Evolutionary conservation across 2,329 filamentous ascomycete genomes (phyloP).

Genomic region (Remersonia thermophila): DNA sequence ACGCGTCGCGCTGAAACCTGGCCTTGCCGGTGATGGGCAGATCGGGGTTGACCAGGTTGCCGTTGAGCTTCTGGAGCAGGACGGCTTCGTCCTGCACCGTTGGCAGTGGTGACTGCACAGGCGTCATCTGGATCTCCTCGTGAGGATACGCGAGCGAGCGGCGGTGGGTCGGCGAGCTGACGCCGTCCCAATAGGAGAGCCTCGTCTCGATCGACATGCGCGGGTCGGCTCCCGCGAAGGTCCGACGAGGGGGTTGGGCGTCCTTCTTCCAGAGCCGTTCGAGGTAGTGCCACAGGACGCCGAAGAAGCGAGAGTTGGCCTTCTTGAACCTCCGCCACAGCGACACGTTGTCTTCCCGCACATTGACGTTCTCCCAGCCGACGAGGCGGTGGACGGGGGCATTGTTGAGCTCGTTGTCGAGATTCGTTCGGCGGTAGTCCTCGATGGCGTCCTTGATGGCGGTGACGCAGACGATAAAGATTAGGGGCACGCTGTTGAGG

Average conservation of each 20-base stretch:
- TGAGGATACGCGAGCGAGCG: conserved; percentile 30
- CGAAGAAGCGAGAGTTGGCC: conserved; percentile 53
- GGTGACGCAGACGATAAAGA: conserved; percentile 81
- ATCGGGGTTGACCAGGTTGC: conserved; percentile 59
- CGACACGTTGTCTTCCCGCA: conserved; percentile 73
- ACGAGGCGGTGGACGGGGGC: conserved; percentile 82
- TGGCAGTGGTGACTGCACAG: conserved; percentile 68
- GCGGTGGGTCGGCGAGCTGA: conserved; percentile 38
- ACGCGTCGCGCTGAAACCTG: conserved; percentile 81
- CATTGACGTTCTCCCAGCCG: conserved; percentile 88
- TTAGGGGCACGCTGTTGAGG: conserved; percentile 78
- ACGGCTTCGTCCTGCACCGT: conserved; percentile 27
- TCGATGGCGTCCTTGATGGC: conserved; percentile 91
- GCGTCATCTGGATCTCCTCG: conserved; percentile 88
- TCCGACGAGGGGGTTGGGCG: conserved; percentile 36
- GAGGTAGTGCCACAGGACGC: conserved; percentile 38
- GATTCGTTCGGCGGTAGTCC: conserved; percentile 80
- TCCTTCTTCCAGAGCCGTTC: conserved; percentile 36
- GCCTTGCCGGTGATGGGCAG: conserved; percentile 55
- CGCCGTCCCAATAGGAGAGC: conserved; percentile 39
- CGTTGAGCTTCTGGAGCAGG: conserved; percentile 34
- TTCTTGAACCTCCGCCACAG: conserved; percentile 87
- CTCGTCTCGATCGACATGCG: conserved; percentile 56
- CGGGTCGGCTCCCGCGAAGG: conserved; percentile 40
- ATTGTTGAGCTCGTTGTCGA: conserved; percentile 93